Percentiles rank a stretch among this genome's conserved stretches.
Evolutionary conservation across 441 rosid genomes (phyloP).

Genomic region (Adansonia grandidieri): DNA sequence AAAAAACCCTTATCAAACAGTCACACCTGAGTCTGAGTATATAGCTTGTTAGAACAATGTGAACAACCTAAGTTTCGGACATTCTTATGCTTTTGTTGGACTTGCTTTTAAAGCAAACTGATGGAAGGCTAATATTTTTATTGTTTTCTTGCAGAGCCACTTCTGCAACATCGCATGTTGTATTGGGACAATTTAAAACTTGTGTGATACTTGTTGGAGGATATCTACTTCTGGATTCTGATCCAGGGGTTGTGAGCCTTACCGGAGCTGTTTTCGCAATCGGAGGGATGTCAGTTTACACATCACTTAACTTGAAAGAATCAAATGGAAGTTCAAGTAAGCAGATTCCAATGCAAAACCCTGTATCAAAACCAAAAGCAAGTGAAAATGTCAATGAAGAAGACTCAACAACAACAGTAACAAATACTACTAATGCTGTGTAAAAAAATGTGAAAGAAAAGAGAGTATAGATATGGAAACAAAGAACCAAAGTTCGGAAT

Average conservation of each 20-base stretch:
- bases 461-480: background rate
- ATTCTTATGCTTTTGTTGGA: background rate
- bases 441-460: conserved; percentile 12
- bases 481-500: background rate
- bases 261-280: conserved; percentile 81
- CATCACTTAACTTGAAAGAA: conserved; percentile 60
- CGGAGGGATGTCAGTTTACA: conserved; percentile 76
- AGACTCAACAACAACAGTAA: conserved; percentile 18
- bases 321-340: conserved; percentile 34
- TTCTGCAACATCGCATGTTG: conserved; percentile 92
- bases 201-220: conserved; percentile 87
- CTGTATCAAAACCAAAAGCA: conserved; percentile 41
- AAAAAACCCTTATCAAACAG: too few relatives aligned
- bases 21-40: too few relatives aligned
- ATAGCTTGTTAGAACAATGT: too few relatives aligned
- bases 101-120: background rate
- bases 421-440: conserved; percentile 23
- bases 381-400: conserved; percentile 30
- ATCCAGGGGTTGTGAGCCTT: conserved; percentile 78
- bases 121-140: background rate
- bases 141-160: conserved; percentile 64
- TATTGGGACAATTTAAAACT: conserved; percentile 91
- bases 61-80: background rate
- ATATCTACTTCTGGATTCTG: conserved; percentile 65
- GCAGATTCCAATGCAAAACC: conserved; percentile 40